A percentile compares a stretch with the other conserved stretches of the same genome.
Conservation (phyloP, 768 basidiomycete species). For the Dioszegia aurantiaca region DNA sequence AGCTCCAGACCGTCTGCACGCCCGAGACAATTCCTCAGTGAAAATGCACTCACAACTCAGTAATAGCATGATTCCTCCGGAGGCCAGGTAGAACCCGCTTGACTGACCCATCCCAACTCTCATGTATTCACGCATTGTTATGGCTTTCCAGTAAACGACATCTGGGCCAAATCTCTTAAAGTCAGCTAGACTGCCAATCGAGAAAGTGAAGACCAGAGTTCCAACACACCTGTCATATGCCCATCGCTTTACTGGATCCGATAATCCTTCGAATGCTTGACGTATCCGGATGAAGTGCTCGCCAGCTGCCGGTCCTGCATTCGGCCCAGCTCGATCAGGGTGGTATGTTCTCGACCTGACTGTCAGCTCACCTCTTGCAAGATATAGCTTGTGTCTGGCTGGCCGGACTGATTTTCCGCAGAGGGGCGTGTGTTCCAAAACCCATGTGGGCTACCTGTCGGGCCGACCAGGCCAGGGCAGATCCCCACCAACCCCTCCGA, state of each 20-base stretch:
- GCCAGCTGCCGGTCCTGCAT: conserved; percentile 20
- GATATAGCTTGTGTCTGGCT: no score
- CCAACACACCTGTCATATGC: conserved; percentile 39
- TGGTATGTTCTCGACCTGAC: conserved; percentile 40
- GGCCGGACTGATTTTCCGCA: no score
- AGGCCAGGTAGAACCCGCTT: conserved; percentile 38
- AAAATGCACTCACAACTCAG: conserved; percentile 36
- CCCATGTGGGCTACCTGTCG: no score
- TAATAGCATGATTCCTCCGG: conserved; percentile 37
- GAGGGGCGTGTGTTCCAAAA: no score
- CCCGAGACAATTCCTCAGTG: no score
- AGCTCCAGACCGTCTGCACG: no score
- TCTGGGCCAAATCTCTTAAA: conserved; percentile 1
- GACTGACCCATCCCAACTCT: conserved; percentile 24
- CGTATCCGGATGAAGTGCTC: conserved; percentile 37
- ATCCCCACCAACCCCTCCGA: no score
- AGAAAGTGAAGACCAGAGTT: background rate
- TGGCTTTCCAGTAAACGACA: conserved; percentile 5
- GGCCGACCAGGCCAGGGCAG: no score
- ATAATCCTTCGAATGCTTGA: conserved; percentile 38
- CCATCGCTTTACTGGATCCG: conserved; percentile 39
- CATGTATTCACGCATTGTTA: conserved; percentile 32
- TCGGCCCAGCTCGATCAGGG: conserved; percentile 39
- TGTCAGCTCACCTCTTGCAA: background rate
- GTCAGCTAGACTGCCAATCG: background rate